A percentile compares a stretch with the other conserved stretches of the same genome.
phyloP scores from a whole-genome alignment of 2,329 filamentous ascomycete species.

The Diaporthe citri region DNA sequence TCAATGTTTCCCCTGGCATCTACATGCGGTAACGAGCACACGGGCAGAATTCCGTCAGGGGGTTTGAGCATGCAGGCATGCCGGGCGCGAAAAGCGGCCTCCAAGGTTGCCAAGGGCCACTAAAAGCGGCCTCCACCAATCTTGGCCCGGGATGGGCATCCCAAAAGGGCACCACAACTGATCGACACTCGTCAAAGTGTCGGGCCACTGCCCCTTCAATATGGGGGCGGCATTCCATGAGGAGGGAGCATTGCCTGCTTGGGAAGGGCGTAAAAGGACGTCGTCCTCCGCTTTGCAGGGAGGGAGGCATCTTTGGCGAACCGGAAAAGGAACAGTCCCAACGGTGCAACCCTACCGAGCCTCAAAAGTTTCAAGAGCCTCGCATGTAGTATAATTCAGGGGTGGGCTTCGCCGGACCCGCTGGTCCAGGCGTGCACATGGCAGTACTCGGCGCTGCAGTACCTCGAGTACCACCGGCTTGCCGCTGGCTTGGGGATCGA shows the following conservation, averaged over 20 bases:
- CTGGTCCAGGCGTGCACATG: not conserved
- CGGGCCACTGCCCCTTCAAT: slow-evolving; percentile 24
- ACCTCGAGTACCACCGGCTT: not conserved
- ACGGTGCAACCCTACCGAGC: slow-evolving; percentile 3
- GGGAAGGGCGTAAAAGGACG: not conserved
- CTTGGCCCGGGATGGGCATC: slow-evolving; percentile 11
- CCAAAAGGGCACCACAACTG: slow-evolving; percentile 12
- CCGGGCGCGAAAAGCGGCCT: slow-evolving; percentile 30
- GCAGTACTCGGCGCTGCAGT: slow-evolving; percentile 2
- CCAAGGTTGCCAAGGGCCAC: slow-evolving; percentile 12
- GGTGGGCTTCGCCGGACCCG: not conserved
- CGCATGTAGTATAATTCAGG: slow-evolving; percentile 14
- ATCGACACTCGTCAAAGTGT: slow-evolving; percentile 33
- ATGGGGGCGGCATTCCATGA: slow-evolving; percentile 15
- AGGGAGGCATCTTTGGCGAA: not conserved
- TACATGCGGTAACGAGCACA: not conserved
- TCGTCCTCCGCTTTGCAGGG: not conserved
- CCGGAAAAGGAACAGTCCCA: not conserved
- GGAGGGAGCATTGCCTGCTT: not conserved
- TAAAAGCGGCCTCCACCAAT: slow-evolving; percentile 23
- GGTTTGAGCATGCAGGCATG: not conserved
- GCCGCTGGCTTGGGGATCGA: not conserved
- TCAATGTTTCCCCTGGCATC: slow-evolving; percentile 22
- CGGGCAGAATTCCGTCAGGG: slow-evolving; percentile 20
- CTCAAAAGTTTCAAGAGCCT: slow-evolving; percentile 3